phyloP scores from a whole-genome alignment of 192 early-diverging fungal species.

The Chytriomyces sp. region DNA sequence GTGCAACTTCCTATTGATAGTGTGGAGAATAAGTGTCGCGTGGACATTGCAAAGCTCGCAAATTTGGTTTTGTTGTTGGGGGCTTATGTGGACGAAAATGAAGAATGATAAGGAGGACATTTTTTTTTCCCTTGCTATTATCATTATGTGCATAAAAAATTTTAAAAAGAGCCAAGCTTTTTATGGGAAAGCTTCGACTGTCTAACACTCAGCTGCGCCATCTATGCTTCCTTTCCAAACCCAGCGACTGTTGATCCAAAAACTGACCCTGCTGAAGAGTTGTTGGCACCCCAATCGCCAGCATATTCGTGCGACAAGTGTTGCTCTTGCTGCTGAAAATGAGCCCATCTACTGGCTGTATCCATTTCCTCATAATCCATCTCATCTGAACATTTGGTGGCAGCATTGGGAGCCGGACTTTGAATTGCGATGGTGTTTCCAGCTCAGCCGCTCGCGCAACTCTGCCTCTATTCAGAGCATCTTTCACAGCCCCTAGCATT shows the following conservation, averaged over 20 bases:
- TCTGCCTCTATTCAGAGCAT: neutral
- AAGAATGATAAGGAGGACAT: too few relatives aligned
- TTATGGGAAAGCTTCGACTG: too few relatives aligned
- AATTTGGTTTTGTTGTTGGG: too few relatives aligned
- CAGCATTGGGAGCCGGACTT: neutral
- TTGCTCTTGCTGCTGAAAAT: neutral
- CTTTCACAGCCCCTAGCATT: neutral
- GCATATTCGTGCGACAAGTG: neutral
- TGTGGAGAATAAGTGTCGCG: neutral
- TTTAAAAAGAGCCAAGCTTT: too few relatives aligned
- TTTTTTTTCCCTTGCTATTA: too few relatives aligned
- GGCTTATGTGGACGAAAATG: too few relatives aligned
- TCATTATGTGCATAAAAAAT: too few relatives aligned
- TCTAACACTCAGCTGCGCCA: too few relatives aligned
- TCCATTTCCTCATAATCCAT: neutral
- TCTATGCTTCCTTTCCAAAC: too few relatives aligned
- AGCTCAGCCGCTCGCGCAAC: neutral
- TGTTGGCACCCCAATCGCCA: neutral
- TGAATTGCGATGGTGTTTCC: neutral
- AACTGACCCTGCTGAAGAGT: neutral
- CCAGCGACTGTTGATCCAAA: neutral
- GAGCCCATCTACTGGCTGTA: neutral
- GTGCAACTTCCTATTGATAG: neutral
- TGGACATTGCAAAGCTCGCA: neutral
- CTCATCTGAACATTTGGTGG: neutral